Evolutionary conservation across 2,329 filamentous ascomycete genomes (phyloP), one percentile per base, ranked within the genome.

Genomic region (Xylariaceae sp.): DNA sequence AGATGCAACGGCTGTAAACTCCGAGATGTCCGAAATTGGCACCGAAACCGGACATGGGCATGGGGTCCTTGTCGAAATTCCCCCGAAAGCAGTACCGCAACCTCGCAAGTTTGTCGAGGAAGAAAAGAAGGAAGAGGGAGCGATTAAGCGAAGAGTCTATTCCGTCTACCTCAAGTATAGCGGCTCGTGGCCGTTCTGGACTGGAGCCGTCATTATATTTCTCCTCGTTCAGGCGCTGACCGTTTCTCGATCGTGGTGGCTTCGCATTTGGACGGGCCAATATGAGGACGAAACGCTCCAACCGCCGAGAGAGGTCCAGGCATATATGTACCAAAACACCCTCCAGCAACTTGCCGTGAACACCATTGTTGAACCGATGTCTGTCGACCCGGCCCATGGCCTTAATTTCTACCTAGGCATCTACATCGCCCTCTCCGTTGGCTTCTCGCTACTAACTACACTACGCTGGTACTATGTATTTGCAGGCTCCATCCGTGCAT

Each of bases 91-190:
- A n/a, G n/a, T n/a, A 5, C 54, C 61, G 3, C 54, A 68, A 5
- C 78, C 83, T 0, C 84, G 83, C 59, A 87, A 89, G 67, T 92
- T 92, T 60, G 81, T 88, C 22, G 84, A 90, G 64, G 87, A 90
- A 2, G 89, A 94, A 68, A 74, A 73, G n/a, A 80, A 84, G 53
- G 86, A 89, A 65, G 79, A 80, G 49, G 89, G 89, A 1, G 79
- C 84, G 5, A 83, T 92, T 30, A 85, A 85, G 61, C 75, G 75
- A 19, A 75, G 76, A 6, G 78, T 92, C n/a, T 92, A 92, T 58
- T 64, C 74, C 12, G 76, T 77, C 0, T 94, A 92, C 63, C 69
- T 92, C 13, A 76, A 75, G 9, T 81, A 84, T 21, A 87, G 81
- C 57, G 88, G 87, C 15, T 84, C 85, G 9, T 74, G 76, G 60